These are phyloP conservation scores for Entamoeba invadens DNA, from an alignment of 208 protist species.

Conservation along the genomic window DNA sequence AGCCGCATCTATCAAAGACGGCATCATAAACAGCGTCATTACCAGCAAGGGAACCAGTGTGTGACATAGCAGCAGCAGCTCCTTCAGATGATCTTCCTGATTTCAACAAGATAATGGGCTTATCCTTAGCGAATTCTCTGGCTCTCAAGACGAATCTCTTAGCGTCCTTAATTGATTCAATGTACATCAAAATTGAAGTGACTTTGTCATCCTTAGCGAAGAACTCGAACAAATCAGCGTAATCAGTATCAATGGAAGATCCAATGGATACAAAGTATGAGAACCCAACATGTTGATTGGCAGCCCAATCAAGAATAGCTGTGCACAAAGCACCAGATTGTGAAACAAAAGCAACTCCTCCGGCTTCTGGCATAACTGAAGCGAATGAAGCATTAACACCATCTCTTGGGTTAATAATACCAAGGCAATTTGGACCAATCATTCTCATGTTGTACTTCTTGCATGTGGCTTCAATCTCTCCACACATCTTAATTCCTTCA, in stretches of 20 bases:
- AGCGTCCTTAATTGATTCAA: constrained; percentile 31
- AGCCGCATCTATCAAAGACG: constrained; percentile 24
- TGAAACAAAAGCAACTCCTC: constrained; percentile 29
- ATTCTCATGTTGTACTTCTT: constrained; percentile 13
- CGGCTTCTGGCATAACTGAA: not conserved
- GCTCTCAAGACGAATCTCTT: constrained; percentile 21
- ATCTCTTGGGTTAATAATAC: not conserved
- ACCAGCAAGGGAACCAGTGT: constrained; percentile 36
- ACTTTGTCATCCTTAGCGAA: constrained; percentile 20
- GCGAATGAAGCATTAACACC: constrained; percentile 31
- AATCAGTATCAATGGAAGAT: constrained; percentile 28
- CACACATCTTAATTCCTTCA: constrained; percentile 16
- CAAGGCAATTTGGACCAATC: constrained; percentile 33
- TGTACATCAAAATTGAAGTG: constrained; percentile 26
- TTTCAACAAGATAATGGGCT: constrained; percentile 35
- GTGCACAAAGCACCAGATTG: constrained; percentile 37
- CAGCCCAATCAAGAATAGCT: constrained; percentile 25
- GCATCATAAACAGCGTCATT: constrained; percentile 20
- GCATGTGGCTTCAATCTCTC: constrained; percentile 10
- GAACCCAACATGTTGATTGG: constrained; percentile 27
- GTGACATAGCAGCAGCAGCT: constrained; percentile 30
- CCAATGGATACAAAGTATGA: constrained; percentile 31
- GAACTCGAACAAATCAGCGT: constrained; percentile 21
- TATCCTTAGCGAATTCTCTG: not conserved
- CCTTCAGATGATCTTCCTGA: constrained; percentile 21